Base-by-base conservation (phyloP, 768 basidiomycete species). In the Rickenella mellea region DNA sequence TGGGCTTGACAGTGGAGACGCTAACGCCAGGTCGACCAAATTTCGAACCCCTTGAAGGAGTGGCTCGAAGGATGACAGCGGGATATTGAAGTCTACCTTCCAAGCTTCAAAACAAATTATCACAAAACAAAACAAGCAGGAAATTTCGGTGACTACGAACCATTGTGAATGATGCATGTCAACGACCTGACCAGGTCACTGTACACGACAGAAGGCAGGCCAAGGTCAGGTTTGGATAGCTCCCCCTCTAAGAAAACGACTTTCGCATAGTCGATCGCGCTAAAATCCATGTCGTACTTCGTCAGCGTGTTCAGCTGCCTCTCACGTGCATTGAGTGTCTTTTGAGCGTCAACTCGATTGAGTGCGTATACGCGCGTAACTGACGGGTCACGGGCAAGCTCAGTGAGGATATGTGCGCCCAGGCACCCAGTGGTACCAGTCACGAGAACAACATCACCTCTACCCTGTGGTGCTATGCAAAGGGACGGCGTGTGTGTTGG, bases 51-150 rank as follows among this genome's bases (percentile, higher is more conserved):
- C 57, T 19, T 51, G 40, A 27, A 66, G 40, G 27, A 49, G 41
- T 5, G 45, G 21, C 40, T 61, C 59, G 42, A 62, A 65, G 11
- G 60, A 56, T 17, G 41, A 14, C n/a, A 67, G 48, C 11, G 55
- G 28, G 8, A 56, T 44, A 42, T 59, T 61, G 55, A 70, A 70
- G 46, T 70, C 59, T 9, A 67, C 60, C 10, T 49, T 57, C 67
- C 67, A 69, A 14, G 66, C 67, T 51, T 42, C 27, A 40, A 37
- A 39, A 11, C 37, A 39, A 8, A 31, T 45, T 19, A 22, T 15
- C 8, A n/a, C n/a, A n/a, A n/a, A n/a, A n/a, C n/a, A n/a, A n/a
- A 8, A 14, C 4, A 14, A 10, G 2, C 25, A n/a, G n/a, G n/a
- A n/a, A n/a, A 9, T 36, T 17, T 17, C 8, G 19, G 7, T 3